Evolutionary conservation across 1,284 basidiomycete genomes (phyloP), one percentile per base, ranked within the genome.

Genomic region (Moesziomyces sp.): DNA sequence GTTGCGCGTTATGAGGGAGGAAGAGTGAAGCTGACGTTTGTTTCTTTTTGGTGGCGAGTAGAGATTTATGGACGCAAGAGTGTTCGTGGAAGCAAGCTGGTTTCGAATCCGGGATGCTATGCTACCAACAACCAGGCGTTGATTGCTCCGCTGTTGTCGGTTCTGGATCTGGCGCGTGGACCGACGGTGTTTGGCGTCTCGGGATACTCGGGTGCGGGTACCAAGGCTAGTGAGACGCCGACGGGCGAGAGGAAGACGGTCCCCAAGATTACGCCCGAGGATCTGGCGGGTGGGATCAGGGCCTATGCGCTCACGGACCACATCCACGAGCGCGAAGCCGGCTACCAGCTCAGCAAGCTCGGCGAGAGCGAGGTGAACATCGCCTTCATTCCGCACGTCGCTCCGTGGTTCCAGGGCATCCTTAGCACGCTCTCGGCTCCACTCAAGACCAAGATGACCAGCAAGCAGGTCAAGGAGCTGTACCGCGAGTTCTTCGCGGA

Each of bases 51-150:
- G n/a, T 46, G 46, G n/a, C 18, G 28, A 57, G 71, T 85, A 97
- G 96, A 99, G 84, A 87, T 99, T 45, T 98, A 99, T 85, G 90
- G 89, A 33, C 92, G 96, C 59, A 86, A 87, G 40, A 85, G 85
- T 5, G 88, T 97, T 72, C 89, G 89, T 49, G 76, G 85, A 1
- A 88, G 96, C 13, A 93, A 90, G 82, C 87, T 94, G 51, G 93
- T 99, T 69, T 93, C 96, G 48, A 99, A 99, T 86, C 96, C 96
- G 0, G 96, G 96, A 35, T 99, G 96, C 85, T 99, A 96, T 85
- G 92, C 96, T 5, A 98, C 96, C 46, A 94, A 93, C 73, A 89
- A 90, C 7, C 96, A 99, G 85, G 88, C 98, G 64, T 89, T 99
- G 50, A 86, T 97, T 68, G 96, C 94, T 0, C 96, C 96, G 18